Conservation (phyloP, 2,329 filamentous ascomycete genomes). For the Sphaceloma murrayae region DNA sequence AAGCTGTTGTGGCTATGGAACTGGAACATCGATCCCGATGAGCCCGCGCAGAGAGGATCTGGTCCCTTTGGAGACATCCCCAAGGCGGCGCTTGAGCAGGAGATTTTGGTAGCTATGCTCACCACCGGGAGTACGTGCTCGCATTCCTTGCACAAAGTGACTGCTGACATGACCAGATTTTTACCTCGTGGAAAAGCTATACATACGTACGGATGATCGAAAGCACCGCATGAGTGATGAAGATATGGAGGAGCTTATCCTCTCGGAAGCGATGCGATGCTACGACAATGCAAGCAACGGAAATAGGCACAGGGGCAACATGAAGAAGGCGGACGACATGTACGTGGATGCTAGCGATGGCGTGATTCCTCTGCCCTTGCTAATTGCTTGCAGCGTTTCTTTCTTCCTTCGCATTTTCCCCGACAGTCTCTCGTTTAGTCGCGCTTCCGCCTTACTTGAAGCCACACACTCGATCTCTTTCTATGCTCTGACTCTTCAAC, state of each 20-base stretch:
- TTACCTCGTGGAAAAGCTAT: slow-evolving; percentile 31
- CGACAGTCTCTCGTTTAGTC: slow-evolving; percentile 43
- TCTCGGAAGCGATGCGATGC: slow-evolving; percentile 55
- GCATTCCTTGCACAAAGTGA: background rate
- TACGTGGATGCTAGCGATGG: slow-evolving; percentile 34
- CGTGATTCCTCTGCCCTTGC: slow-evolving; percentile 18
- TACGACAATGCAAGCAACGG: slow-evolving; percentile 79
- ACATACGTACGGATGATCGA: slow-evolving; percentile 48
- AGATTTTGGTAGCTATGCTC: slow-evolving; percentile 51
- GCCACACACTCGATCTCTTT: slow-evolving; percentile 67
- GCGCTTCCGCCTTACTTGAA: slow-evolving; percentile 55
- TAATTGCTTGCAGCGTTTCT: slow-evolving; percentile 43
- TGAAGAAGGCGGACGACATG: slow-evolving; percentile 71
- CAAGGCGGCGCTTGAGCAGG: slow-evolving; percentile 54
- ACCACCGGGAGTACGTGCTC: slow-evolving; percentile 8
- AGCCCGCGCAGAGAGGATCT: slow-evolving; percentile 30
- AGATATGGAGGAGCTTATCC: slow-evolving; percentile 50
- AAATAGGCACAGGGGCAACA: slow-evolving; percentile 62
- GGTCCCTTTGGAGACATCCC: slow-evolving; percentile 51
- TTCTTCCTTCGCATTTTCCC: slow-evolving; percentile 53
- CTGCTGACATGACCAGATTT: slow-evolving; percentile 14
- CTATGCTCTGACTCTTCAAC: slow-evolving; percentile 68
- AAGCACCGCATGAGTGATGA: slow-evolving; percentile 42
- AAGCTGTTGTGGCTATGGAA: slow-evolving; percentile 64
- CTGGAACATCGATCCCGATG: slow-evolving; percentile 51